Evolutionary conservation across 768 basidiomycete species (phyloP).

Genomic region (Trametes cubensis): DNA sequence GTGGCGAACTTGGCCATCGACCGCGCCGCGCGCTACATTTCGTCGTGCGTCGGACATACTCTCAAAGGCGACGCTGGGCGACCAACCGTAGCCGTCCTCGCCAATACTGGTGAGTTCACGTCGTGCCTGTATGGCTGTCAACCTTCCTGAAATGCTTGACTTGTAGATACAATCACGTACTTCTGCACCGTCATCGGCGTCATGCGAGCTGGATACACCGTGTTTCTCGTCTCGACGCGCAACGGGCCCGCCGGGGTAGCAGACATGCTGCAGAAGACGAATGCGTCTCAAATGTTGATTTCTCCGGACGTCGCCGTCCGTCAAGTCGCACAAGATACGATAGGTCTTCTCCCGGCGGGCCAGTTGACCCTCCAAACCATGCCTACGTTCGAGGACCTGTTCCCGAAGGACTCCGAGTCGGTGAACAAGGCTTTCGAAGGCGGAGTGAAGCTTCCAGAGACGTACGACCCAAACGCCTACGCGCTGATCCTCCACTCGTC

Average conservation of each 20-base stretch:
- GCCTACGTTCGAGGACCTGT: conserved; percentile 18
- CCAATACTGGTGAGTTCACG: conserved; percentile 14
- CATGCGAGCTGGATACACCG: conserved; percentile 24
- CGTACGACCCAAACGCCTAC: not conserved
- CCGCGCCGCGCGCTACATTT: conserved; percentile 27
- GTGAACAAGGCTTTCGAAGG: not conserved
- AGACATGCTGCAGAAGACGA: conserved; percentile 28
- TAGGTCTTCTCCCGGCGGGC: not conserved
- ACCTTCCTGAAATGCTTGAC: too few species aligned
- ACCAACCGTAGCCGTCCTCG: conserved; percentile 32
- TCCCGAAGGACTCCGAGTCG: not conserved
- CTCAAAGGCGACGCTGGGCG: not conserved
- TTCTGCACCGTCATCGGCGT: conserved; percentile 21
- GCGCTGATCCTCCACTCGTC: conserved; percentile 19
- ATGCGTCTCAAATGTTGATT: conserved; percentile 4
- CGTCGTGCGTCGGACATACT: not conserved
- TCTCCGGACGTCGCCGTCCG: not conserved
- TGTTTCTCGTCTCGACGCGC: conserved; percentile 40
- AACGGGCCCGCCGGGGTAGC: conserved; percentile 37
- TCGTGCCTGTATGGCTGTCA: not conserved
- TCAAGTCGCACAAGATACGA: not conserved
- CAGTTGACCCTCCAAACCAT: not conserved
- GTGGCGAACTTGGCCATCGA: conserved; percentile 33
- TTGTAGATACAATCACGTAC: conserved; percentile 32
- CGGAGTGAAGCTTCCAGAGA: not conserved